phyloP scores from a whole-genome alignment of 163 green algal species.

The Chloromonas sp. region DNA sequence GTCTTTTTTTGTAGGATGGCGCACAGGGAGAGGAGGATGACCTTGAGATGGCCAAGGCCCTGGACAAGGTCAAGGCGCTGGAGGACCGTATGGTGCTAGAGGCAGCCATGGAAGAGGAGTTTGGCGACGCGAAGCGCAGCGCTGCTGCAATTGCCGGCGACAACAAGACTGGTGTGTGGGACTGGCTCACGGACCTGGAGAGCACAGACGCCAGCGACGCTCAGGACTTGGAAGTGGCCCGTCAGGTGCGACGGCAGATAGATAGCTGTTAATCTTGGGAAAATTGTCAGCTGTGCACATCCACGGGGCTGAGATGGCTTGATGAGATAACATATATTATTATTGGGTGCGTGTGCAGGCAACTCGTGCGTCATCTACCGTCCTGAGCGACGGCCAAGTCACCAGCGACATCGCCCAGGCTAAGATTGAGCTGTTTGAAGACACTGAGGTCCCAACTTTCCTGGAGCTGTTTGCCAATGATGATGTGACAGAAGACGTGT shows the following conservation, averaged over 20 bases:
- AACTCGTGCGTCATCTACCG: no score
- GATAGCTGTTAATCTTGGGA: no score
- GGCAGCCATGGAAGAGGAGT: conserved; percentile 31
- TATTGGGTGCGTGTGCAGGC: no score
- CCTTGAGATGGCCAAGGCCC: conserved; percentile 20
- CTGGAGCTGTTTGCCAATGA: conserved; percentile 12
- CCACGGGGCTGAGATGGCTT: no score
- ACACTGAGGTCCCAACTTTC: conserved; percentile 1
- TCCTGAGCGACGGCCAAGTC: conserved; percentile 23
- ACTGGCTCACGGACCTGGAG: conserved; percentile 26
- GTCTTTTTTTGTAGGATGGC: neutral
- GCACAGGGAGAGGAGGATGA: conserved; percentile 22
- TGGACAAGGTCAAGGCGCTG: conserved; percentile 25
- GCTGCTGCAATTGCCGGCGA: neutral
- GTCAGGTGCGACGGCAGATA: neutral
- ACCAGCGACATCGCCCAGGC: conserved; percentile 18
- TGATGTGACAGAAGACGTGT: conserved; percentile 9
- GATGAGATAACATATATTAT: no score
- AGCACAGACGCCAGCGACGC: neutral
- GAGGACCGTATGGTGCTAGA: conserved; percentile 40
- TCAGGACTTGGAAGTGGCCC: neutral
- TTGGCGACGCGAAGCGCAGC: conserved; percentile 2
- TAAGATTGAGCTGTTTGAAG: conserved; percentile 15
- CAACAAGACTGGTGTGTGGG: conserved; percentile 18
- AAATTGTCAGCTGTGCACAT: no score